Evolutionary conservation across 495 filamentous ascomycete species (phyloP), one percentile per base, ranked within the genome.

Genomic region (Stereocaulon alpinum): DNA sequence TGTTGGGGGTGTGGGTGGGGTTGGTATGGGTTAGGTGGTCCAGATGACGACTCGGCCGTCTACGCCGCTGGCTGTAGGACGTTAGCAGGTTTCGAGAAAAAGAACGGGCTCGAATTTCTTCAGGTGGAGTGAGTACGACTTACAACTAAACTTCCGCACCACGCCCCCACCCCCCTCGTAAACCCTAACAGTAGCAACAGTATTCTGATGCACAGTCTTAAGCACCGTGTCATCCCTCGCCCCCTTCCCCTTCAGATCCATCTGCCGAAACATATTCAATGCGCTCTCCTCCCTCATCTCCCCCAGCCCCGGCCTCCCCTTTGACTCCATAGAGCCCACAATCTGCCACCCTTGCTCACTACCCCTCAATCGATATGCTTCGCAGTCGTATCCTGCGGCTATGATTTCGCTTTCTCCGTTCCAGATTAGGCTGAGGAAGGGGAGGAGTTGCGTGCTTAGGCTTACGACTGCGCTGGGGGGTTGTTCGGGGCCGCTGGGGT

Each of bases 251-350:
- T 91, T 95, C 61, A 97, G 76, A 70, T 98, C 93, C 94, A 98
- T 96, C 74, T 95, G 91, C 69, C 82, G 82, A 79, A 98, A 98
- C 94, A 96, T 96, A 70, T 97, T 95, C 68, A 96, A 76, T n/a
- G 93, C 93, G 64, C 85, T 89, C 70, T 81, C 88, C 72, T 81
- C 90, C 67, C 84, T 86, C 76, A 76, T 82, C 58, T 78, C 82
- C 5, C 73, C 76, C 29, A 76, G 48, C 20, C 79, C 80, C 1
- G 74, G 70, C 0, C 80, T 74, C 24, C 72, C 67, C 65, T 82
- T 80, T 0, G 71, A 72, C 71, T 97, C 93, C 49, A 97, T 71
- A 4, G 88, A 89, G 29, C 92, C 92, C 14, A 81, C 82, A 49
- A 95, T 75, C 66, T 87, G 82, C 93, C 93, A 98, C 32, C 92